Base-by-base conservation (phyloP, 1,284 basidiomycete genomes). In the Acaromyces ingoldii region DNA sequence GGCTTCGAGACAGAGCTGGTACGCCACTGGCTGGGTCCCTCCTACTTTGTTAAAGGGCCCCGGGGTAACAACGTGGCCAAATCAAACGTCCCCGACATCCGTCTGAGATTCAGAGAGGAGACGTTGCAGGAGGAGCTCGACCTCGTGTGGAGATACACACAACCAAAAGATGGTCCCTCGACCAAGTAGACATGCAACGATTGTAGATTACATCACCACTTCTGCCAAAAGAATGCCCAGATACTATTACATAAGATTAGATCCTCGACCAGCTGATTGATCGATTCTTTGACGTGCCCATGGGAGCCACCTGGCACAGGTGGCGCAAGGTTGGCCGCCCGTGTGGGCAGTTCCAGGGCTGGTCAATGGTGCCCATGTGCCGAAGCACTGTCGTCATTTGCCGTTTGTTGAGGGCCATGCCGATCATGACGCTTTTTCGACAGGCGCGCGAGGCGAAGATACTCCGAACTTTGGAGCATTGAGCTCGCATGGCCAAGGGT, bases 1-100 rank as follows among this genome's bases (percentile, higher is more conserved):
- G 95, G 95, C 1, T 99, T 97, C 77, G 95, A 99, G 78, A 97
- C 97, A 91, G 88, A 95, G 76, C 78, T 97, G 70, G 98, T 98
- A 79, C 85, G 91, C 13, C 95, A 96, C 76, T 98, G 95, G 75
- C 57, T 70, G 19, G 74, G 93, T 1, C 51, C 60, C 13, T 79
- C 87, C 58, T 97, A 90, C 87, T 93, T 90, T 76, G 79, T 89
- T 24, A 58, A 67, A 5, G 73, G 74, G 9, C 70, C 72, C 6
- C 52, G 55, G 34, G 74, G 74, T 15, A 76, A 76, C 39, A 57
- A 57, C 43, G 56, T 58, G 49, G 62, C 62, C 47, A 71, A 59
- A 64, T 97, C 93, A 29, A 98, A 99, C 65, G 92, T 99, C 4
- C 95, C 95, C 3, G 85, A 95, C 71, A 86, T 86, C 54, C 83